Base-by-base conservation (phyloP, 2,329 filamentous ascomycete genomes). In the Neopestalotiopsis rosae region DNA sequence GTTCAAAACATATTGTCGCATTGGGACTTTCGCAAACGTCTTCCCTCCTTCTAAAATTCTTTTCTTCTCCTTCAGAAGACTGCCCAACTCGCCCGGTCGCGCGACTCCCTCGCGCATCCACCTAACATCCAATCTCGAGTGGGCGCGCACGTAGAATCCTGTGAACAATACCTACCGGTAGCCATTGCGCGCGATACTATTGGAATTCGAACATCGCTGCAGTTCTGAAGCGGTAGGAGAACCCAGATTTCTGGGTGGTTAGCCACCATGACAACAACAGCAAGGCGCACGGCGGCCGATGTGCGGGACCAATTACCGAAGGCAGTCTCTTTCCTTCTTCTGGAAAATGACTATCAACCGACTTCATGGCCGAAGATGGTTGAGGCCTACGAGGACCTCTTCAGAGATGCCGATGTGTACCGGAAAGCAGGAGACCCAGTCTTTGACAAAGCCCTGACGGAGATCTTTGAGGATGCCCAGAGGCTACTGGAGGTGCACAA, bases 371-470 rank as follows among this genome's bases (percentile, higher is more conserved):
- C n/a, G 13, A 14, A 10, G 32, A 7, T 5, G 30, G 32, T 62
- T 20, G 59, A 12, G 17, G 28, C 9, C 14, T 34, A n/a, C 5
- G 32, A n/a, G 17, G 30, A 38, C 13, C n/a, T 62, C 10, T 34
- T 40, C 12, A 10, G 12, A 4, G 72, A 74, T 17, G 75, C 75
- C 28, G 59, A 76, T 12, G 49, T 70, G 12, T 58, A 67, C 1
- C 76, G 78, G 68, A 68, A 74, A 28, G 62, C 61, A 14, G 76
- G 76, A 17, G 71, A 74, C 6, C 65, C 74, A 7, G 74, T 72
- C 58, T 78, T 75, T 42, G 56, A 70, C 3, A 52, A 67, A 9
- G 58, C 71, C 7, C 58, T 76, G 24, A 32, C 42, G 12, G 67
- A 69, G 24, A 64, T 71, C n/a, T 66, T 79, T 17, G 68, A 70